A percentile compares a stretch with the other conserved stretches of the same genome.
These are phyloP conservation scores for Tanacetum coccineum DNA, from an alignment of 129 eudicot genomes.

Conservation along the genomic window DNA sequence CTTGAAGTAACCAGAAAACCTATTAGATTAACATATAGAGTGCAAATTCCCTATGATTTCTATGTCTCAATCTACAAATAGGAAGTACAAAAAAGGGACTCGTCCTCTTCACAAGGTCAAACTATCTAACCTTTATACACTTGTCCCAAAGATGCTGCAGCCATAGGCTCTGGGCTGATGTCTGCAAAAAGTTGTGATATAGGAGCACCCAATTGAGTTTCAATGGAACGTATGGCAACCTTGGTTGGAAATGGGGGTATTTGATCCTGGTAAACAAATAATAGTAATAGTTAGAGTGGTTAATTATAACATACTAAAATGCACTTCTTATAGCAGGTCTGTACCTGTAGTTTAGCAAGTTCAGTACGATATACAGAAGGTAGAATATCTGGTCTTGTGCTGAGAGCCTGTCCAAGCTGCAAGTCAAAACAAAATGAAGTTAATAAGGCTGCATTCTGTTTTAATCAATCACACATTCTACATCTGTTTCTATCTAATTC, in stretches of 20 bases:
- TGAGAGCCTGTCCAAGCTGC: constrained; percentile 96
- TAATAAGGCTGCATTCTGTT: neutral
- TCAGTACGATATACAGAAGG: constrained; percentile 86
- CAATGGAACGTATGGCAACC: constrained; percentile 78
- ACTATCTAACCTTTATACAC: constrained; percentile 80
- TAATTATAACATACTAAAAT: neutral
- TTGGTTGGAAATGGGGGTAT: constrained; percentile 87
- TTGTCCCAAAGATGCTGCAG: constrained; percentile 98
- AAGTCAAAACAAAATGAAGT: constrained; percentile 17
- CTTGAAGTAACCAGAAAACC: constrained; percentile 42
- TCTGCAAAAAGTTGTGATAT: constrained; percentile 74
- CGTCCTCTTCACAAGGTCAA: neutral
- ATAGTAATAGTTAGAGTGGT: neutral
- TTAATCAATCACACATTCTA: neutral
- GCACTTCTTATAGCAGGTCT: neutral
- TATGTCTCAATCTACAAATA: too few relatives aligned
- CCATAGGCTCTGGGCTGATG: constrained; percentile 84
- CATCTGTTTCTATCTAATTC: neutral
- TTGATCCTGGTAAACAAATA: constrained; percentile 60
- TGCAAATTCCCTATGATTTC: neutral
- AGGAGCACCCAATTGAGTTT: constrained; percentile 77
- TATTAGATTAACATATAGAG: constrained; percentile 18
- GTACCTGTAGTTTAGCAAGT: constrained; percentile 88
- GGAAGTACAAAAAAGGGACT: neutral
- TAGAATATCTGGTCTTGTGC: constrained; percentile 96